Percentiles rank a stretch among this genome's conserved stretches.
Evolutionary conservation across 192 early-diverging fungal species (phyloP).

Genomic region (Phycomyces nitens): DNA sequence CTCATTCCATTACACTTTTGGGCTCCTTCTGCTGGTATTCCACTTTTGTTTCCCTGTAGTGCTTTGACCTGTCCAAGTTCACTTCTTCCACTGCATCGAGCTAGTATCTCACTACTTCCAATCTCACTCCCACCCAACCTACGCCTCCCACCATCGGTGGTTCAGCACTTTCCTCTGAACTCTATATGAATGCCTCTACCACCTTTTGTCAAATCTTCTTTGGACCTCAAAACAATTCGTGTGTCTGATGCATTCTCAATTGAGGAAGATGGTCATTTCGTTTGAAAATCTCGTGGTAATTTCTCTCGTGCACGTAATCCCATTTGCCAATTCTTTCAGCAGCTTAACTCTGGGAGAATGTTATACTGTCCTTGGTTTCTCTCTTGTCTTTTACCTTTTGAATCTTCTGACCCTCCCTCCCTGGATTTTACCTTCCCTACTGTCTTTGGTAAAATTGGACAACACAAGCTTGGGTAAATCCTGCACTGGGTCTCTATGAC

Average conservation of each 20-base stretch:
- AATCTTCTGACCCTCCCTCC: background rate
- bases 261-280: no score
- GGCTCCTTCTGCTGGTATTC: background rate
- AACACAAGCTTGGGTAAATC: background rate
- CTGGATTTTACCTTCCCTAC: background rate
- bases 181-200: background rate
- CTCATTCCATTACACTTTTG: background rate
- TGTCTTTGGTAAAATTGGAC: background rate
- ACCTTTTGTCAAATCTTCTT: no score
- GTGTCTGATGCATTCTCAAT: no score
- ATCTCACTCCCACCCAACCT: background rate
- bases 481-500: background rate
- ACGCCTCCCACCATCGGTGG: background rate
- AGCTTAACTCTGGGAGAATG: background rate
- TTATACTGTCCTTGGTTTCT: background rate
- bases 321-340: background rate
- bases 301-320: background rate
- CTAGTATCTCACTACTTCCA: background rate
- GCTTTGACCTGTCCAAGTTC: background rate
- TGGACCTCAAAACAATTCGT: no score
- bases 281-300: no score
- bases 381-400: background rate
- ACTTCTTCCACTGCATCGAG: background rate
- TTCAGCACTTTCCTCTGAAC: background rate
- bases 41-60: background rate